Base-by-base conservation (phyloP, 1,284 basidiomycete genomes). In the Heterobasidion annosum region DNA sequence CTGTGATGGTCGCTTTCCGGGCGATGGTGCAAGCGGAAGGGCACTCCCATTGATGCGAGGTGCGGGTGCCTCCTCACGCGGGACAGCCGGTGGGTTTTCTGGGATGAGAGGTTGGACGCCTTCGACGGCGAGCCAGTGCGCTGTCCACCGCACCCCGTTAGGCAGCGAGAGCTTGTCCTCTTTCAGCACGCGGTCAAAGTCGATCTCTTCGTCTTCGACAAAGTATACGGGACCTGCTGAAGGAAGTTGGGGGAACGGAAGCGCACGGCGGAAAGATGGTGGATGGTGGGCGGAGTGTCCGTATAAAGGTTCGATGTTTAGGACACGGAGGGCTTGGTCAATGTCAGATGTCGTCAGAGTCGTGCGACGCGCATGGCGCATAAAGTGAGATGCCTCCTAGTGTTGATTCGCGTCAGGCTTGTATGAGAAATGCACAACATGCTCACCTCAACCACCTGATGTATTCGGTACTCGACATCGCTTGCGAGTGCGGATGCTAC, bases 61-160 rank as follows among this genome's bases (percentile, higher is more conserved):
- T 18, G 37, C 19, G 34, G 51, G 51, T n/a, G 58, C 43, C 42
- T 61, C 59, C 33, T 88, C 85, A 58, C 78, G 72, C 0, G 85
- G 83, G 48, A 88, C 76, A 1, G 86, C 83, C 3, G 93, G 88
- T 0, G 97, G 97, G 65, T 99, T 99, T 69, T 99, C 94, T 6
- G 94, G 93, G 45, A 98, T 91, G 15, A 95, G 82, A 0, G 97
- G 96, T 66, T 99, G 96, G 3, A 99, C 91, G 40, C 97, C 96
- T 66, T 99, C 96, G 25, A 99, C 93, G 0, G 96, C 95, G 19
- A 99, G 78, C 97, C 96, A 99, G 67, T 99, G 96, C 3, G 94
- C 93, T 25, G 84, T 85, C 84, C 88, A 93, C 58, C 75, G 82
- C 51, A 89, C 82, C 42, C 85, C 86, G 61, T 85, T 83, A 0